Percentiles rank a stretch among this genome's conserved stretches.
These are phyloP conservation scores for Melanogaster broomeanus DNA, from an alignment of 768 basidiomycete genomes.

Conservation along the genomic window DNA sequence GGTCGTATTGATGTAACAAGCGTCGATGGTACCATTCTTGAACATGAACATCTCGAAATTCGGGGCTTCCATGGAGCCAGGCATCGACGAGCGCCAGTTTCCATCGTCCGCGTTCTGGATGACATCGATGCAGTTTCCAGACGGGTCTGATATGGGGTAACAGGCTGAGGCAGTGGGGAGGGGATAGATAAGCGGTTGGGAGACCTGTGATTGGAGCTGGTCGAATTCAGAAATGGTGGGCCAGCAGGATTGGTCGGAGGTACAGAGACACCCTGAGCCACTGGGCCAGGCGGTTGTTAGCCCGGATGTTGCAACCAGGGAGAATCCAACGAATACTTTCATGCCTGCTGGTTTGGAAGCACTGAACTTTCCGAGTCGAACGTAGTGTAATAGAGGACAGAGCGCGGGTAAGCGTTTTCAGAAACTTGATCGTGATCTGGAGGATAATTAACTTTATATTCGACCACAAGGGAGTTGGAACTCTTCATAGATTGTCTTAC, in stretches of 20 bases:
- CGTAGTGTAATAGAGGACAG: too few species aligned
- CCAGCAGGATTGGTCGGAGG: conserved; percentile 42
- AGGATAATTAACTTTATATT: too few species aligned
- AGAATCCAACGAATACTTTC: not conserved
- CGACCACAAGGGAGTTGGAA: too few species aligned
- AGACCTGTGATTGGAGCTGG: conserved; percentile 36
- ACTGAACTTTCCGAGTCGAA: too few species aligned
- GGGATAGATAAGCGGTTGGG: conserved; percentile 46
- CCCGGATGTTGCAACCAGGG: not conserved
- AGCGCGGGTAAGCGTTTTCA: too few species aligned
- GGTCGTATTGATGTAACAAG: conserved; percentile 33
- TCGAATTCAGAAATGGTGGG: conserved; percentile 38
- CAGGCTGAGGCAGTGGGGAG: conserved; percentile 42
- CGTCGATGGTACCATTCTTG: conserved; percentile 48
- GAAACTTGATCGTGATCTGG: too few species aligned
- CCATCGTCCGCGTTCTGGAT: conserved; percentile 30
- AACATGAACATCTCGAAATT: conserved; percentile 37
- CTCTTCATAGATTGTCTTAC: too few species aligned
- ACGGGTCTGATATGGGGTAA: conserved; percentile 38
- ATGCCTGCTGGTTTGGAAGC: not conserved
- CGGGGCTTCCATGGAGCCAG: conserved; percentile 40
- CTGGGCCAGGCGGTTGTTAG: not conserved
- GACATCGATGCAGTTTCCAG: conserved; percentile 41
- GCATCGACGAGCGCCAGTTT: conserved; percentile 41
- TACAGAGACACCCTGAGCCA: conserved; percentile 35